These are phyloP conservation scores for Fomitopsis schrenkii DNA, from an alignment of 1,284 basidiomycete genomes.

Conservation along the genomic window DNA sequence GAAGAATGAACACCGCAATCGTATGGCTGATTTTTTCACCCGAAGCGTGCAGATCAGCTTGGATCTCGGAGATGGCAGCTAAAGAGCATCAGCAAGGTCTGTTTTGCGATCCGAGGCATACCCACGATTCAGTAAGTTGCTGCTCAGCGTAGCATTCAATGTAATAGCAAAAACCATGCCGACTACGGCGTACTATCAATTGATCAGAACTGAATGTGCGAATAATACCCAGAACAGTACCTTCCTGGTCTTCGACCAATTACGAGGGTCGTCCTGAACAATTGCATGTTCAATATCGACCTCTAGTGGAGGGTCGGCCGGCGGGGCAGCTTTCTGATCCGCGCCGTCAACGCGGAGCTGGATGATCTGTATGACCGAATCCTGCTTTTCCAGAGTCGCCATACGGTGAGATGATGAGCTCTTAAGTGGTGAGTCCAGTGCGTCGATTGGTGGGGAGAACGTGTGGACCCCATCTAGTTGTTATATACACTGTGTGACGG, in stretches of 20 bases:
- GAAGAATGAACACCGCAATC: conserved; percentile 73
- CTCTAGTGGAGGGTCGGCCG: background rate
- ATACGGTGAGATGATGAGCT: too few relatives aligned
- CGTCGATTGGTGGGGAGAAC: too few relatives aligned
- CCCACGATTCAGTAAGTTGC: conserved; percentile 69
- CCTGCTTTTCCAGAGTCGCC: too few relatives aligned
- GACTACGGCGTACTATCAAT: conserved; percentile 31
- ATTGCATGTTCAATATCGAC: conserved; percentile 61
- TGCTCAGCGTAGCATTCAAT: conserved; percentile 66
- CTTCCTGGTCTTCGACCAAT: conserved; percentile 70
- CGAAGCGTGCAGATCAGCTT: conserved; percentile 60
- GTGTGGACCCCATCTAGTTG: too few relatives aligned
- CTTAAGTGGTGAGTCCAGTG: too few relatives aligned
- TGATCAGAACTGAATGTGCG: background rate
- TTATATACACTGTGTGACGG: too few relatives aligned
- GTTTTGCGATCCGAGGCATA: background rate
- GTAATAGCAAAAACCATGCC: conserved; percentile 55
- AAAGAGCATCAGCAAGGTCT: background rate
- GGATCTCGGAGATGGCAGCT: conserved; percentile 66
- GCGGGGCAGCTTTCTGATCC: conserved; percentile 1
- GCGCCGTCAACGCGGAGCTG: background rate
- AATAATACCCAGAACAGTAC: conserved; percentile 23
- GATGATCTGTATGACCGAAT: too few relatives aligned
- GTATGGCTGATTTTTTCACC: conserved; percentile 68
- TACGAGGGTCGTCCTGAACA: conserved; percentile 74